phyloP scores from a whole-genome alignment of 164 flowering plant species.

The Magnolia sinica region DNA sequence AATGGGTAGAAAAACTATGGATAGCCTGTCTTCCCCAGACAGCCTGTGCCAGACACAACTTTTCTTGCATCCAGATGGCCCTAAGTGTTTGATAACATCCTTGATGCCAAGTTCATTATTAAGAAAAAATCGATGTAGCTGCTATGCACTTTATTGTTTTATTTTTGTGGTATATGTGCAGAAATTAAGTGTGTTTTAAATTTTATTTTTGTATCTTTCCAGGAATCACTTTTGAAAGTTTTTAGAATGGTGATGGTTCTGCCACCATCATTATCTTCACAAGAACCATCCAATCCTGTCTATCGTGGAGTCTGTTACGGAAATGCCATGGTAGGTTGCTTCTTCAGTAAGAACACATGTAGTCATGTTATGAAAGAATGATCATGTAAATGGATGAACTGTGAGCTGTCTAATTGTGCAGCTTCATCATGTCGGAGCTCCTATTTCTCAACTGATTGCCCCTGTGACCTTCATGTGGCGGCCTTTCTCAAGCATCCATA shows the following conservation, averaged over 20 bases:
- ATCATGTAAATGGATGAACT: not conserved
- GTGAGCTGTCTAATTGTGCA: conserved; percentile 23
- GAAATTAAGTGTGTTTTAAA: not conserved
- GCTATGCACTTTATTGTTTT: not conserved
- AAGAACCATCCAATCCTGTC: conserved; percentile 27
- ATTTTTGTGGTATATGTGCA: not conserved
- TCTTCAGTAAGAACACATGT: conserved; percentile 6
- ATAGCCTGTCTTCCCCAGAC: not conserved
- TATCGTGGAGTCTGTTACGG: conserved; percentile 59
- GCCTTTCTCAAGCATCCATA: conserved; percentile 22
- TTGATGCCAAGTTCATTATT: too few species aligned
- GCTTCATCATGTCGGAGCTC: conserved; percentile 73
- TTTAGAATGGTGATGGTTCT: conserved; percentile 59
- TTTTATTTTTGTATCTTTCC: conserved; percentile 17
- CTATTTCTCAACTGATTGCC: conserved; percentile 44
- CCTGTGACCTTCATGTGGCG: conserved; percentile 96
- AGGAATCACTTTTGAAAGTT: conserved; percentile 58
- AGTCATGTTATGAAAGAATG: conserved; percentile 2
- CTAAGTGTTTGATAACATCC: too few species aligned
- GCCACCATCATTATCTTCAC: conserved; percentile 29
- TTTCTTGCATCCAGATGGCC: not conserved
- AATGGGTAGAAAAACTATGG: too few species aligned
- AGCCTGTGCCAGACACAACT: not conserved
- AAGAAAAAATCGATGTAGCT: not conserved
- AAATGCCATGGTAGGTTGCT: conserved; percentile 60